Evolutionary conservation across 1,284 basidiomycete genomes (phyloP).

Genomic region (Rhodotorula sp.): DNA sequence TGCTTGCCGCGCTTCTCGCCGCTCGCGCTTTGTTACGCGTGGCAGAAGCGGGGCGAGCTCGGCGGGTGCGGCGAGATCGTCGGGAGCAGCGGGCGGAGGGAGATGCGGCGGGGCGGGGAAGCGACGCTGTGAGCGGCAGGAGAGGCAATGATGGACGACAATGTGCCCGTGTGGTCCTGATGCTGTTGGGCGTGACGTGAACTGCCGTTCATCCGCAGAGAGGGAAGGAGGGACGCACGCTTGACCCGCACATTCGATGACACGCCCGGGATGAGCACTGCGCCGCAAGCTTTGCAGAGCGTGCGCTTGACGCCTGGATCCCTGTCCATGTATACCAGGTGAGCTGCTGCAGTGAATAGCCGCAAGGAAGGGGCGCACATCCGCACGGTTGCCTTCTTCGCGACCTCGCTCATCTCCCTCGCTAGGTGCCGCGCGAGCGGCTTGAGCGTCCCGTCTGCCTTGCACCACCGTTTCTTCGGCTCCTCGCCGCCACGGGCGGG

Average conservation of each 20-base stretch:
- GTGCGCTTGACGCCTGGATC: slow-evolving; percentile 76
- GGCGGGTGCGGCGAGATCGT: neutral
- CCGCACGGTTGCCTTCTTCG: slow-evolving; percentile 70
- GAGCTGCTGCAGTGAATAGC: neutral
- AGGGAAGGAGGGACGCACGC: slow-evolving; percentile 54
- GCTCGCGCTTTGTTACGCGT: slow-evolving; percentile 4
- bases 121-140: slow-evolving; percentile 15
- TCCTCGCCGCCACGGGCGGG: neutral
- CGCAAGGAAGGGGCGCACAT: slow-evolving; percentile 58
- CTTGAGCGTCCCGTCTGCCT: neutral
- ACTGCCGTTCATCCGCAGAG: neutral
- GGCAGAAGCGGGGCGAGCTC: neutral
- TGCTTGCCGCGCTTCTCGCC: slow-evolving; percentile 11
- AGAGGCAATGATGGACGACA: slow-evolving; percentile 27
- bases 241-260: slow-evolving; percentile 66
- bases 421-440: slow-evolving; percentile 63
- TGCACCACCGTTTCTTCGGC: neutral
- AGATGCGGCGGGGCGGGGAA: slow-evolving; percentile 30
- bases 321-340: slow-evolving; percentile 51
- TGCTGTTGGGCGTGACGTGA: neutral
- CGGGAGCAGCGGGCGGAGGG: neutral
- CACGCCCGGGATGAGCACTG: slow-evolving; percentile 66
- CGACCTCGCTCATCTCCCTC: slow-evolving; percentile 66
- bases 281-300: slow-evolving; percentile 67
- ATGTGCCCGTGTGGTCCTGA: slow-evolving; percentile 32